phyloP scores from a whole-genome alignment of 306 rosid species.

The Dryas drummondii region DNA sequence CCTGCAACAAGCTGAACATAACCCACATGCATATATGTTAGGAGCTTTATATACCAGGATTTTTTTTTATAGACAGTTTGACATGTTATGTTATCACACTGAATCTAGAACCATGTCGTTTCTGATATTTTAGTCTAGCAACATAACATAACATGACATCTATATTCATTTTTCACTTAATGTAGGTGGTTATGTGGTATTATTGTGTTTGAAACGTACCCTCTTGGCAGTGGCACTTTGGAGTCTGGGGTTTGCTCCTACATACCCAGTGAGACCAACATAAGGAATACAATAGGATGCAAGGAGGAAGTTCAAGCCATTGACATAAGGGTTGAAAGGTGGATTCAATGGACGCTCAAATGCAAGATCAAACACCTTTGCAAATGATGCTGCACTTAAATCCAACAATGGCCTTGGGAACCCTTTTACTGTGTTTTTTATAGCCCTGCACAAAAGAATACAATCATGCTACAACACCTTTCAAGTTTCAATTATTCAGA shows the following conservation, averaged over 20 bases:
- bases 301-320: slow-evolving; percentile 53
- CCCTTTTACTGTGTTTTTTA: slow-evolving; percentile 47
- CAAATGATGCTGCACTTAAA: slow-evolving; percentile 52
- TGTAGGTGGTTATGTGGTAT: too few species aligned
- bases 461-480: background rate
- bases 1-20: slow-evolving; percentile 65
- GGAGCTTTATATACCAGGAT: background rate
- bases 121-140: background rate
- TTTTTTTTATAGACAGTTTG: too few species aligned
- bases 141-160: background rate
- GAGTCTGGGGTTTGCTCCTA: slow-evolving; percentile 59
- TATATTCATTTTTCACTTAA: too few species aligned
- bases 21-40: background rate
- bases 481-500: too few species aligned
- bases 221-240: slow-evolving; percentile 31
- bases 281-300: slow-evolving; percentile 76
- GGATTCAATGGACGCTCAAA: slow-evolving; percentile 48
- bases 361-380: slow-evolving; percentile 47
- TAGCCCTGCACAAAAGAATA: slow-evolving; percentile 48
- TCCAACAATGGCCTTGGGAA: slow-evolving; percentile 78
- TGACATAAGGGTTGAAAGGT: slow-evolving; percentile 71
- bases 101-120: too few species aligned
- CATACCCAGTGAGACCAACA: slow-evolving; percentile 89
- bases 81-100: background rate
- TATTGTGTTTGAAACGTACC: slow-evolving; percentile 34